phyloP scores from a whole-genome alignment of 139 green algal species.

The Auxenochlorella pyrenoidosa region DNA sequence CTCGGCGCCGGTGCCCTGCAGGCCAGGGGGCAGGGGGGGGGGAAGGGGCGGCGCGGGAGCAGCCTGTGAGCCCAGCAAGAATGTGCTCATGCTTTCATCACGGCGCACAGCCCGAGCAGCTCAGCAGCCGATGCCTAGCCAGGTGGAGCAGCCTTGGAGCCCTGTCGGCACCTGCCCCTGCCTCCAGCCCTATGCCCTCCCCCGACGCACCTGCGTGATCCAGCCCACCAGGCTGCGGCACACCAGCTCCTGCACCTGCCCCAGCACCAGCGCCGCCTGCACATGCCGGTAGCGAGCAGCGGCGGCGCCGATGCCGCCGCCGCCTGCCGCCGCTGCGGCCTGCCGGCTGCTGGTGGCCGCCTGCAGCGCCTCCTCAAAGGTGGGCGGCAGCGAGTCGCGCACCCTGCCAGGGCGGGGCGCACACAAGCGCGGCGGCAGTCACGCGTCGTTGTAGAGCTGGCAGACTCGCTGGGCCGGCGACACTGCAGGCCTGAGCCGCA shows the following conservation, averaged over 20 bases:
- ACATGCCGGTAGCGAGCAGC: constrained; percentile 36
- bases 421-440: not conserved
- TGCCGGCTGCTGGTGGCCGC: constrained; percentile 15
- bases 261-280: constrained; percentile 47
- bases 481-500: too few relatives aligned
- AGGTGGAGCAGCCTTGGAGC: too few relatives aligned
- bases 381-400: constrained; percentile 30
- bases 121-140: too few relatives aligned
- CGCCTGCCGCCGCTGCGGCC: not conserved
- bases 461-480: too few relatives aligned
- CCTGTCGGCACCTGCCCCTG: too few relatives aligned
- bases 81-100: too few relatives aligned
- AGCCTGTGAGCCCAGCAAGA: too few relatives aligned
- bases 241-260: constrained; percentile 40
- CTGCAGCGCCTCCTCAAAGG: constrained; percentile 43
- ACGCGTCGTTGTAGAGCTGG: too few relatives aligned
- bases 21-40: not conserved
- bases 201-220: constrained; percentile 33
- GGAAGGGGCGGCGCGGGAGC: too few relatives aligned
- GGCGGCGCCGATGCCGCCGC: not conserved
- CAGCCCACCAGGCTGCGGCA: constrained; percentile 38
- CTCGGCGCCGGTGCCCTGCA: not conserved
- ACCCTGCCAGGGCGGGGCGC: not conserved
- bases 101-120: too few relatives aligned
- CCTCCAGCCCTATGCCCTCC: not conserved